Conservation (phyloP, 257 asterid genomes). For the Perilla frutescens region DNA sequence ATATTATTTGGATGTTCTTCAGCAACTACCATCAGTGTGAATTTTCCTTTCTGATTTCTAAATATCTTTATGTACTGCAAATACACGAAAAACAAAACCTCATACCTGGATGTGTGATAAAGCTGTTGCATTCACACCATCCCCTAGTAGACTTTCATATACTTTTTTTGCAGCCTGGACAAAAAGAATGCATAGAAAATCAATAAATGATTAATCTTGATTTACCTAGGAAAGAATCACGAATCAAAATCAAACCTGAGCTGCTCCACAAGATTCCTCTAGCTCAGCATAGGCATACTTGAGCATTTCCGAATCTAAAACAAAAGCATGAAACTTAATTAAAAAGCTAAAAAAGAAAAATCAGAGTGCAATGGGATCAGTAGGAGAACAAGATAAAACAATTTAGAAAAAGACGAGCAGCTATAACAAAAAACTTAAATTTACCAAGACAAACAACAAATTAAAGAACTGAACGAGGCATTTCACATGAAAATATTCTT, state of each 20-base stretch:
- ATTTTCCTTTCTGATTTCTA: neutral
- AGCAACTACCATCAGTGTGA: neutral
- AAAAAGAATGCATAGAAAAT: conserved; percentile 18
- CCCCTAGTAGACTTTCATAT: conserved; percentile 87
- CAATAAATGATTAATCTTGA: neutral
- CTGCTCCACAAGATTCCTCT: conserved; percentile 92
- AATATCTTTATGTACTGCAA: conserved; percentile 1
- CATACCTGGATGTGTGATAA: conserved; percentile 92
- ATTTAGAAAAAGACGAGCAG: conserved; percentile 8
- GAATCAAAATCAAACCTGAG: conserved; percentile 57
- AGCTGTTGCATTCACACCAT: conserved; percentile 73
- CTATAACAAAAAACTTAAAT: neutral
- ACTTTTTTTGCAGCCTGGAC: conserved; percentile 87
- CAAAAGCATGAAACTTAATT: conserved; percentile 29
- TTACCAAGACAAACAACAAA: neutral
- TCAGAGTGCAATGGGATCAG: conserved; percentile 17
- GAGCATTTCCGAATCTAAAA: conserved; percentile 87
- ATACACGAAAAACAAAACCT: conserved; percentile 6
- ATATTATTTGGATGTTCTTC: neutral
- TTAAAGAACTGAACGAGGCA: neutral
- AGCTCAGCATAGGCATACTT: conserved; percentile 96
- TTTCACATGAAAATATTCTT: conserved; percentile 19
- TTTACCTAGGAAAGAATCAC: conserved; percentile 10
- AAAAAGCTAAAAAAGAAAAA: conserved; percentile 5
- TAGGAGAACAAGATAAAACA: conserved; percentile 21